These are phyloP conservation scores for Boletus speciosus DNA, from an alignment of 768 basidiomycete genomes.

Conservation along the genomic window DNA sequence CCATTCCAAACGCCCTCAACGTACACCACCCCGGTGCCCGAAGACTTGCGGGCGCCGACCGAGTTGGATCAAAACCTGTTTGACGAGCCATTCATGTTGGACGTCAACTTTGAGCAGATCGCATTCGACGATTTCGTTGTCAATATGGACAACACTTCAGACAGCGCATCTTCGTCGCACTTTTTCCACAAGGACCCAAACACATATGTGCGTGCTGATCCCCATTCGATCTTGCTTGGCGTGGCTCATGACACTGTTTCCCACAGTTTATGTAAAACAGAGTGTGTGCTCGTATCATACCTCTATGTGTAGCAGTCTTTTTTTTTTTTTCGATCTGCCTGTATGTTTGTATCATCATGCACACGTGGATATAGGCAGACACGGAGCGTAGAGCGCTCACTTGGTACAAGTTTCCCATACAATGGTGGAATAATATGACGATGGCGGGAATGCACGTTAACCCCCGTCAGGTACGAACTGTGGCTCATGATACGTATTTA, in stretches of 20 bases:
- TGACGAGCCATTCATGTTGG: slow-evolving; percentile 30
- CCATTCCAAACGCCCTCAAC: slow-evolving; percentile 5
- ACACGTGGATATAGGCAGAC: neutral
- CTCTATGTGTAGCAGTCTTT: neutral
- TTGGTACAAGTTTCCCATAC: neutral
- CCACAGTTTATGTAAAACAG: slow-evolving; percentile 23
- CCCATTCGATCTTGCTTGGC: neutral
- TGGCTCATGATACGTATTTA: neutral
- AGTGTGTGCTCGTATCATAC: neutral
- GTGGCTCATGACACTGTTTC: slow-evolving; percentile 7
- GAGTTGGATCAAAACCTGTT: slow-evolving; percentile 23
- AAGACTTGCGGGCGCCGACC: neutral
- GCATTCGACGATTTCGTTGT: slow-evolving; percentile 25
- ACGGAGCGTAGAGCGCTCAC: slow-evolving; percentile 13
- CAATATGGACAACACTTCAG: slow-evolving; percentile 11
- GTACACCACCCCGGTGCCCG: neutral
- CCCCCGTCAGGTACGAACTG: neutral
- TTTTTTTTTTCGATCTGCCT: neutral
- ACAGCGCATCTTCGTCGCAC: slow-evolving; percentile 22
- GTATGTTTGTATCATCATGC: neutral
- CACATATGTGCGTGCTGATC: slow-evolving; percentile 32
- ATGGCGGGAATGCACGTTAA: neutral
- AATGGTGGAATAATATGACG: neutral
- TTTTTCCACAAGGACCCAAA: slow-evolving; percentile 32
- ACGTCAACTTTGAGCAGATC: slow-evolving; percentile 28